These are phyloP conservation scores for Annulohypoxylon nitens DNA, from an alignment of 495 filamentous ascomycete genomes.

Conservation along the genomic window DNA sequence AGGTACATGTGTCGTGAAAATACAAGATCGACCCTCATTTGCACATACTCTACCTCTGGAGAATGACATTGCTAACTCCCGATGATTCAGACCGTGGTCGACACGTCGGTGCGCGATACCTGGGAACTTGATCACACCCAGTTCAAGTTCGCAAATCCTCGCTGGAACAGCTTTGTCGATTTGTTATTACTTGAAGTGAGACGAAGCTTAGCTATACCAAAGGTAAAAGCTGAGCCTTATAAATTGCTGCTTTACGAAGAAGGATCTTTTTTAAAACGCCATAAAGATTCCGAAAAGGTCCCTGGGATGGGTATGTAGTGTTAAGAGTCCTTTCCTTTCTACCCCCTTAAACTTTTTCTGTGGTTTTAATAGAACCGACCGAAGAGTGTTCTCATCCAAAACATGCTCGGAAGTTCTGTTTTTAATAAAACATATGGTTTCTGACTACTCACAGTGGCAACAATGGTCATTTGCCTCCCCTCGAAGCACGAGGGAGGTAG, in stretches of 20 bases:
- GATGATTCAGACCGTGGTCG: conserved; percentile 56
- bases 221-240: conserved; percentile 65
- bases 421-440: too few species aligned
- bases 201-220: conserved; percentile 61
- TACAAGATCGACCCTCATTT: too few species aligned
- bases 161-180: conserved; percentile 61
- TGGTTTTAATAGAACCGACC: too few species aligned
- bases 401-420: too few species aligned
- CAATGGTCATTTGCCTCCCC: conserved; percentile 65
- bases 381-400: too few species aligned
- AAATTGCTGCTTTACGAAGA: conserved; percentile 65
- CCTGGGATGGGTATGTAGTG: too few species aligned
- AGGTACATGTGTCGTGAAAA: too few species aligned
- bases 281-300: conserved; percentile 66
- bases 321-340: too few species aligned
- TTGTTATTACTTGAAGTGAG: conserved; percentile 66
- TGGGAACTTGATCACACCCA: conserved; percentile 63
- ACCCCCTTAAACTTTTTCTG: too few species aligned
- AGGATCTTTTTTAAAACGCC: conserved; percentile 64
- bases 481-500: conserved; percentile 65
- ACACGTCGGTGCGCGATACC: conserved; percentile 60
- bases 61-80: too few species aligned
- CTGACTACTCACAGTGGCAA: too few species aligned
- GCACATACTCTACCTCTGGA: too few species aligned
- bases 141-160: conserved; percentile 58